Base-by-base conservation (phyloP, 306 rosid species). In the Senna siamea region DNA sequence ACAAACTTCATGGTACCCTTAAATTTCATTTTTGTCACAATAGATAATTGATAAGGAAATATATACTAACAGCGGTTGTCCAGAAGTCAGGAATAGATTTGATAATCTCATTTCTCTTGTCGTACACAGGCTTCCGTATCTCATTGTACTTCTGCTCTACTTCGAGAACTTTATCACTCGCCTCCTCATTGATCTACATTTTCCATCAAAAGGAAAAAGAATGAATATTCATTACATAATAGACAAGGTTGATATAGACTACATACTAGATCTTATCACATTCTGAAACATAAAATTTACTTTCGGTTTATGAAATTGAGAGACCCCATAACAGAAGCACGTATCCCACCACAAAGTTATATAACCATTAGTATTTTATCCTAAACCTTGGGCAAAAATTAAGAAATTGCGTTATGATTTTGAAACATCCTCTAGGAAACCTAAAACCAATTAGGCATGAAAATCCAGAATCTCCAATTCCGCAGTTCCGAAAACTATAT, bases 31-130 rank as follows among this genome's bases (percentile, higher is more conserved):
- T 62, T 73, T 19, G 18, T 9, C 43, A 23, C 5, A 50, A n/a
- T 23, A 51, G 41, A 44, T 32, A 40, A 66, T 46, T n/a, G 41
- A 26, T 2, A 56, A 15, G 3, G 11, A 22, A 8, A 32, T 9
- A 3, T 41, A 38, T 56, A 32, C 97, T 82, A 53, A 93, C 98
- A 75, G 98, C 98, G 48, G 89, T 91, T 20, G 80, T 66, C 98
- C 98, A 93, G 83, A 93, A 93, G 72, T 91, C 94, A 10, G 98
- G 98, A 82, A 93, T 88, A 66, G 96, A 77, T 75, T 87, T 88
- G 76, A 88, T 85, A 12, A 89, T 84, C n/a, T 85, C 96, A 52
- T 89, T 93, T 20, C 98, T 81, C 81, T 82, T 87, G 47, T 86
- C 89, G 9, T 93, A 93, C 23, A 91, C 85, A 0, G 97, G 98